Conservation (phyloP, 2,329 filamentous ascomycete genomes). For the Plectosphaerella sp. region DNA sequence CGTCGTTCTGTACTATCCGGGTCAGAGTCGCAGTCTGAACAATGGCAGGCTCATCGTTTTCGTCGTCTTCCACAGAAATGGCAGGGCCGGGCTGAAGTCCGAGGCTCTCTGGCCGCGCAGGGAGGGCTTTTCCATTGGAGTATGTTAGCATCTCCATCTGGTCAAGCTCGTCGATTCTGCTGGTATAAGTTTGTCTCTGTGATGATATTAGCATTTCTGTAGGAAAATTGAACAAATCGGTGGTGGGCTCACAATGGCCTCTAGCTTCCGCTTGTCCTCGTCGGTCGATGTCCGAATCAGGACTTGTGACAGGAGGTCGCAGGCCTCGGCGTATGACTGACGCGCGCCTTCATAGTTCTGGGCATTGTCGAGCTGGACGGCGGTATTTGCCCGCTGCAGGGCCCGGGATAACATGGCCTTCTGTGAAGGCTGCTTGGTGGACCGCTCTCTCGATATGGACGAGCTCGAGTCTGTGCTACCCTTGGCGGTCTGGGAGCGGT, state of each 20-base stretch:
- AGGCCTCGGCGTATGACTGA: conserved; percentile 87
- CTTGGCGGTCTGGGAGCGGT: conserved; percentile 39
- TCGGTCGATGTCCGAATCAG: conserved; percentile 78
- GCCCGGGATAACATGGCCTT: conserved; percentile 97
- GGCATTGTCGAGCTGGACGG: conserved; percentile 92
- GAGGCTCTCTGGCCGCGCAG: conserved; percentile 62
- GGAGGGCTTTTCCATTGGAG: conserved; percentile 68
- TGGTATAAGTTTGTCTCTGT: conserved; percentile 84
- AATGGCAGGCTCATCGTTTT: conserved; percentile 36
- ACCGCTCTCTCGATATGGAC: conserved; percentile 26
- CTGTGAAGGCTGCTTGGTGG: conserved; percentile 59
- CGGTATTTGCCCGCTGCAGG: conserved; percentile 90
- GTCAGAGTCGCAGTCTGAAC: conserved; percentile 50
- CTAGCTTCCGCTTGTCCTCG: conserved; percentile 84
- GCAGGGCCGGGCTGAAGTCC: conserved; percentile 32
- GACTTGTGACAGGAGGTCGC: conserved; percentile 80
- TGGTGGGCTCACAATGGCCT: conserved; percentile 75
- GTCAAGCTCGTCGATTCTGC: conserved; percentile 81
- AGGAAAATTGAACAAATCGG: background rate
- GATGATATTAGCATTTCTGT: background rate
- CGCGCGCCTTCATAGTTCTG: conserved; percentile 91
- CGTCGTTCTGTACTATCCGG: conserved; percentile 40
- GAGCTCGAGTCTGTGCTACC: conserved; percentile 38
- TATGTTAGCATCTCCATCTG: conserved; percentile 55
- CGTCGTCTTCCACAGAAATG: conserved; percentile 30